These are phyloP conservation scores for Apostasia shenzhenica DNA, from an alignment of 106 monocot species.

Conservation along the genomic window DNA sequence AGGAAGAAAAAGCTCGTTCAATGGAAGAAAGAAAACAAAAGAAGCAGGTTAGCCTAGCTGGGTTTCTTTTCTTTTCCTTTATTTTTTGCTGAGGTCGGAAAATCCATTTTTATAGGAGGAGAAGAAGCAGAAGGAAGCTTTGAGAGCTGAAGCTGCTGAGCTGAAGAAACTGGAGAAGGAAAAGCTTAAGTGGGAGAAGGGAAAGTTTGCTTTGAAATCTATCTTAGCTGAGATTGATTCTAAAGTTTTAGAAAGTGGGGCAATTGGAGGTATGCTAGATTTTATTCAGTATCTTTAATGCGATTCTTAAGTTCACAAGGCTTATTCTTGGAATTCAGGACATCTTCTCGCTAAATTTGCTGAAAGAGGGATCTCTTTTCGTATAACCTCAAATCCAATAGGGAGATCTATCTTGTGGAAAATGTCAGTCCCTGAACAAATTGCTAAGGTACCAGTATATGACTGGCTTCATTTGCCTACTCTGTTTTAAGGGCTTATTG, in stretches of 20 bases:
- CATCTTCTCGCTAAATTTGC: slow-evolving; percentile 72
- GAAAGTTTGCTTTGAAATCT: slow-evolving; percentile 75
- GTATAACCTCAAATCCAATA: slow-evolving; percentile 63
- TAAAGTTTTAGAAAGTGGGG: slow-evolving; percentile 73
- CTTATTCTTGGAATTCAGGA: slow-evolving; percentile 33
- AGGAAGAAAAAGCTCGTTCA: slow-evolving; percentile 59
- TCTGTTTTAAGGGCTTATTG: background rate
- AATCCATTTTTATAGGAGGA: slow-evolving; percentile 43
- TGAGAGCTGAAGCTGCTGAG: slow-evolving; percentile 68
- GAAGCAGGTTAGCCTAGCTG: slow-evolving; percentile 34
- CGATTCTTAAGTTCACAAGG: background rate
- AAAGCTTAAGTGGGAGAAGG: slow-evolving; percentile 82
- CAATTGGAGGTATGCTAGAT: slow-evolving; percentile 54
- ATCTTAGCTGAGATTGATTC: slow-evolving; percentile 85
- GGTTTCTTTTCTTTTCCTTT: background rate
- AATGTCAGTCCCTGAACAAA: slow-evolving; percentile 67
- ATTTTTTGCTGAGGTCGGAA: background rate
- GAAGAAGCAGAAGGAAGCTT: slow-evolving; percentile 57
- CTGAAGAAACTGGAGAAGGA: slow-evolving; percentile 73
- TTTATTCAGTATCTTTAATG: slow-evolving; percentile 1
- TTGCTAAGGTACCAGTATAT: slow-evolving; percentile 45
- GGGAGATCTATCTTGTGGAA: slow-evolving; percentile 83
- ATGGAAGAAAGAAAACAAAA: slow-evolving; percentile 67
- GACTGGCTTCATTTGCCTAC: background rate
- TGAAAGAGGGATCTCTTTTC: slow-evolving; percentile 66